Percentiles rank a stretch among this genome's conserved stretches.
phyloP scores from a whole-genome alignment of 148 eudicot genomes.

The Rhododendron kiyosumense region DNA sequence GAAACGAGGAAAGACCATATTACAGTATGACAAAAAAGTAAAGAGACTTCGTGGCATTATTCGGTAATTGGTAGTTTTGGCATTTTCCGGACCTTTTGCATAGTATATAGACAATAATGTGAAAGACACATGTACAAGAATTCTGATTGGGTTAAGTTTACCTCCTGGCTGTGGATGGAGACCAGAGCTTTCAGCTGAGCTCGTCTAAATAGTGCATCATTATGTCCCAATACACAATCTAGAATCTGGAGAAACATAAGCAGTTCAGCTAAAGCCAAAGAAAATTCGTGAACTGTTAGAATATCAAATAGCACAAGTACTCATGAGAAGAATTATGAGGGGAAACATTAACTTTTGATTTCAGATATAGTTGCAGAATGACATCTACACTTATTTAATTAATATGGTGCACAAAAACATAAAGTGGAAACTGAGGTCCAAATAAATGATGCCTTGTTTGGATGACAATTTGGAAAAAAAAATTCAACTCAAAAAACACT shows the following conservation, averaged over 20 bases:
- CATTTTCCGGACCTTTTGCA: background rate
- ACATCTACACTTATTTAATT: background rate
- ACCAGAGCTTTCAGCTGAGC: slow-evolving; percentile 95
- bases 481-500: too few relatives aligned
- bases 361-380: background rate
- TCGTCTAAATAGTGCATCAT: slow-evolving; percentile 81
- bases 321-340: background rate
- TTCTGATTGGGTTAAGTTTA: slow-evolving; percentile 12
- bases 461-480: too few relatives aligned
- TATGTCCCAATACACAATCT: slow-evolving; percentile 76
- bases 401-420: background rate
- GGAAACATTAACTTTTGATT: background rate
- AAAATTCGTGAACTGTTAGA: background rate
- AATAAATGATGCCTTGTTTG: background rate
- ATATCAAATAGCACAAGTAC: background rate
- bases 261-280: background rate
- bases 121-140: background rate
- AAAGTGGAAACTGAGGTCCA: background rate
- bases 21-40: background rate
- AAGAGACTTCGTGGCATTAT: background rate
- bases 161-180: slow-evolving; percentile 85
- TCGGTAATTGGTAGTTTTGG: background rate
- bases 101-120: background rate
- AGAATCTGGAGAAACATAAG: slow-evolving; percentile 47
- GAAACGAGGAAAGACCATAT: slow-evolving; percentile 7